A percentile compares a stretch with the other conserved stretches of the same genome.
phyloP scores from a whole-genome alignment of 768 basidiomycete genomes.

The Suillus weaverae region DNA sequence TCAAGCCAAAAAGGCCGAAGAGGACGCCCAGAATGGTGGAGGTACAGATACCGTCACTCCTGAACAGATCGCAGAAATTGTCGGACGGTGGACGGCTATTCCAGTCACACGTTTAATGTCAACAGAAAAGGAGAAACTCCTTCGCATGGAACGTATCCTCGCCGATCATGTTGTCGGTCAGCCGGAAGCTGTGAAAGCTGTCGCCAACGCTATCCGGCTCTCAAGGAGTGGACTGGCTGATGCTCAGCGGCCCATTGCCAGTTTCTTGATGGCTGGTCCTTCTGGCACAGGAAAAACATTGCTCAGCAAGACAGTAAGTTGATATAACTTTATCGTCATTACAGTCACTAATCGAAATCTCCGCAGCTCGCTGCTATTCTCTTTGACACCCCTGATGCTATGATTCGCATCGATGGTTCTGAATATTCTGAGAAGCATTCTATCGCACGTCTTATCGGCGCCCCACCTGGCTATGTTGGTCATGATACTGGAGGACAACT shows the following conservation, averaged over 20 bases:
- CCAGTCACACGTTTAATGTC: constrained; percentile 85
- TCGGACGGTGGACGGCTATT: constrained; percentile 90
- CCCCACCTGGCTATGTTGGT: constrained; percentile 88
- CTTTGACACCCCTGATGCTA: constrained; percentile 88
- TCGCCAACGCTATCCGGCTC: constrained; percentile 90
- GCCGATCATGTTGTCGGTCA: constrained; percentile 83
- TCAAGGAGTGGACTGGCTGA: constrained; percentile 94
- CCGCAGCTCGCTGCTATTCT: constrained; percentile 79
- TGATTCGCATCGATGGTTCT: constrained; percentile 91
- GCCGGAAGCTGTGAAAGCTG: constrained; percentile 85
- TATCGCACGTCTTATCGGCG: constrained; percentile 66
- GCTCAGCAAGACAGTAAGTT: constrained; percentile 80
- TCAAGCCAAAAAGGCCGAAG: constrained; percentile 72
- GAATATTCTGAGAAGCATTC: constrained; percentile 89
- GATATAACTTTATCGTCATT: neutral
- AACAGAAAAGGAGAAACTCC: constrained; percentile 87
- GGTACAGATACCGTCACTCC: constrained; percentile 75
- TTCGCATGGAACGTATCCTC: constrained; percentile 84
- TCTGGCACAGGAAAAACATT: constrained; percentile 91
- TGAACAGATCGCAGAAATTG: constrained; percentile 92
- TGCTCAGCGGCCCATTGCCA: constrained; percentile 83
- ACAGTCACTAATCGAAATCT: constrained; percentile 7
- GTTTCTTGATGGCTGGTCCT: constrained; percentile 91
- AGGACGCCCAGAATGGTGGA: constrained; percentile 51
- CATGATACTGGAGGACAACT: constrained; percentile 89